These are phyloP conservation scores for Saccharomycopsis selenospora DNA, from an alignment of 805 yeast genomes.

Conservation along the genomic window DNA sequence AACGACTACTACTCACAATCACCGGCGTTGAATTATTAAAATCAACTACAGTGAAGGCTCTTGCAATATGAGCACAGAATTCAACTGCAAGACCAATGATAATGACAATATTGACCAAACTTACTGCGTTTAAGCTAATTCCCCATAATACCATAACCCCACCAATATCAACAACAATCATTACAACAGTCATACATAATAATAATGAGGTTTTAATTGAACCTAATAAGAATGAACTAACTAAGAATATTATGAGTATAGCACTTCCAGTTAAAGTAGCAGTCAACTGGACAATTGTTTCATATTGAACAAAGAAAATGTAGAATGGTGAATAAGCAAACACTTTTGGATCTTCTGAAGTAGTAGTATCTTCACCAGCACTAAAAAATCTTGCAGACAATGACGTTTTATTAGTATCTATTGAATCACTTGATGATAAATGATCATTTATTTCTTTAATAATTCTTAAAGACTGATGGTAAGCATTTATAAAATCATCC, in stretches of 20 bases:
- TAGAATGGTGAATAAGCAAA: constrained; percentile 94
- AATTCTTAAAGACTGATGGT: constrained; percentile 61
- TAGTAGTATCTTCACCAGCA: not conserved
- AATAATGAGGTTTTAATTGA: constrained; percentile 53
- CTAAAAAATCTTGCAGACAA: constrained; percentile 1
- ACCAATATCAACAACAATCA: constrained; percentile 65
- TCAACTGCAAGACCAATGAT: constrained; percentile 92
- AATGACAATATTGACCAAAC: constrained; percentile 83
- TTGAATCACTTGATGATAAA: too few species aligned
- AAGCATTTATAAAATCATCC: constrained; percentile 74
- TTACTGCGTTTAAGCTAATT: constrained; percentile 79
- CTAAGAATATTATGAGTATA: constrained; percentile 39
- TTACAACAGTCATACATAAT: constrained; percentile 49
- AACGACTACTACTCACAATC: not conserved
- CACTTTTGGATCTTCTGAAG: not conserved
- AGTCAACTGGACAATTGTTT: constrained; percentile 54
- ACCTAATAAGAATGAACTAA: constrained; percentile 57
- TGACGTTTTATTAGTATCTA: too few species aligned
- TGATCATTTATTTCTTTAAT: constrained; percentile 47
- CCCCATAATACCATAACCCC: constrained; percentile 73
- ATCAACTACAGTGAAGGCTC: constrained; percentile 58
- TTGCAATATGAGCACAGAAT: constrained; percentile 79
- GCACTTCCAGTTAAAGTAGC: constrained; percentile 48
- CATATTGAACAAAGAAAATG: constrained; percentile 86
- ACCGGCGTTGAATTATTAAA: constrained; percentile 22